These are phyloP conservation scores for Salvia hispanica DNA, from an alignment of 257 asterid species.

Conservation along the genomic window DNA sequence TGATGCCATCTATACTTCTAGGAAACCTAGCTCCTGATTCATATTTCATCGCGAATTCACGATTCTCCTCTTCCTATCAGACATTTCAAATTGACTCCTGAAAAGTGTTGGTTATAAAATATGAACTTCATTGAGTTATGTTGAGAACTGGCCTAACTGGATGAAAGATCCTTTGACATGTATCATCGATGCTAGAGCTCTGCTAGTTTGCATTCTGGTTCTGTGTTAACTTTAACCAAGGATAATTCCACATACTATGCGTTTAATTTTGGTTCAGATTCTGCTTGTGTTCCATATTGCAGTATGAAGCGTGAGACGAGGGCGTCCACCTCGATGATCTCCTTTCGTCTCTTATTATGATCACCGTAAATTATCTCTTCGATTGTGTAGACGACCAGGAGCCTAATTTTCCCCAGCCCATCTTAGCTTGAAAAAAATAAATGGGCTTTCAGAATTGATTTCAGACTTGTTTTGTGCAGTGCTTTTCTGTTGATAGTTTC, in stretches of 20 bases:
- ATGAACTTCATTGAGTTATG: background rate
- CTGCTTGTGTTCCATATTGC: background rate
- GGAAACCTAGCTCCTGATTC: background rate
- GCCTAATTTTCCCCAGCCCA: slow-evolving; percentile 2
- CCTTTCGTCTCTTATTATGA: background rate
- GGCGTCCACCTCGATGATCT: background rate
- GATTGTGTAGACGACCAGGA: background rate
- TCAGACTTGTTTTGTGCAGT: background rate
- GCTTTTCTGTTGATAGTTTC: background rate
- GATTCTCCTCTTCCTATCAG: background rate
- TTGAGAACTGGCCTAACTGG: background rate
- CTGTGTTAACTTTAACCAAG: background rate
- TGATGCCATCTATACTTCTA: background rate
- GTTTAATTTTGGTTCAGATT: background rate
- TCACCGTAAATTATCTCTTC: background rate
- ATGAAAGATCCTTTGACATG: background rate
- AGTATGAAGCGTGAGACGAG: background rate
- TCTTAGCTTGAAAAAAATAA: background rate
- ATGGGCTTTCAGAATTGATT: slow-evolving; percentile 14
- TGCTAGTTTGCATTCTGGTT: background rate
- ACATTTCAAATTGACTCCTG: background rate
- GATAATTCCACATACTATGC: background rate
- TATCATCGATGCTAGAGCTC: background rate
- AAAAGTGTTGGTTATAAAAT: background rate
- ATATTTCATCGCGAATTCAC: background rate